These are phyloP conservation scores for Knufia petricola DNA, from an alignment of 2,329 filamentous ascomycete species.

Conservation along the genomic window DNA sequence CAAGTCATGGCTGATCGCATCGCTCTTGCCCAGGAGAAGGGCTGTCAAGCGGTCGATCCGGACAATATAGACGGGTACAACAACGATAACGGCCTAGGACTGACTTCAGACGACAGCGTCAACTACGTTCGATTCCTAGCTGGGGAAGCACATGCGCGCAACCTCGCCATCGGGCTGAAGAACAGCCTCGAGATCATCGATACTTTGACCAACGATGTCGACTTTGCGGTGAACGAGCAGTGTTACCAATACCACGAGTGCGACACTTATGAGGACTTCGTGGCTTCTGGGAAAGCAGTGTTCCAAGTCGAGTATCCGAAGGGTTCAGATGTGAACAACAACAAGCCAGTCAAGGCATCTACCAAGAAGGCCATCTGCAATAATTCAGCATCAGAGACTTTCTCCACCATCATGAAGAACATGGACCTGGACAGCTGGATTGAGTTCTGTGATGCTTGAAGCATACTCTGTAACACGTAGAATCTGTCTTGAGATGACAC, in stretches of 20 bases:
- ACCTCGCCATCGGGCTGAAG: constrained; percentile 58
- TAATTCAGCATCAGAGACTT: constrained; percentile 38
- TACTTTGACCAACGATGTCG: constrained; percentile 41
- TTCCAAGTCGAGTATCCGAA: constrained; percentile 65
- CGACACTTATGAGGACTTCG: constrained; percentile 47
- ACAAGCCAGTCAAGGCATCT: constrained; percentile 26
- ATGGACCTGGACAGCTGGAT: constrained; percentile 56
- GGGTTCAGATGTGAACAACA: constrained; percentile 33
- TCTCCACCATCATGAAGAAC: constrained; percentile 58
- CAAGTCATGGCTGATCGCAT: constrained; percentile 55
- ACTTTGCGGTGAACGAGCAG: constrained; percentile 63
- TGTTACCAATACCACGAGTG: constrained; percentile 55
- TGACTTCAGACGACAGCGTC: constrained; percentile 49
- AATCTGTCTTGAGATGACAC: too few relatives aligned
- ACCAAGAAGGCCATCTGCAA: constrained; percentile 38
- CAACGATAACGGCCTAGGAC: constrained; percentile 53
- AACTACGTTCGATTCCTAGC: constrained; percentile 54
- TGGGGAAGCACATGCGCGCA: constrained; percentile 41
- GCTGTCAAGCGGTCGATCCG: constrained; percentile 60
- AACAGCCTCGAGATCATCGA: constrained; percentile 55
- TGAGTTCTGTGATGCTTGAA: constrained; percentile 39
- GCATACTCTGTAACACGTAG: too few relatives aligned
- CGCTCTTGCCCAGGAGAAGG: constrained; percentile 49
- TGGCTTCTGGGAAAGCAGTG: constrained; percentile 54
- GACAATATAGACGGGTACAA: constrained; percentile 62